Conservation (phyloP, 352 stramenopile genomes). For the Aphanomyces astaci region DNA sequence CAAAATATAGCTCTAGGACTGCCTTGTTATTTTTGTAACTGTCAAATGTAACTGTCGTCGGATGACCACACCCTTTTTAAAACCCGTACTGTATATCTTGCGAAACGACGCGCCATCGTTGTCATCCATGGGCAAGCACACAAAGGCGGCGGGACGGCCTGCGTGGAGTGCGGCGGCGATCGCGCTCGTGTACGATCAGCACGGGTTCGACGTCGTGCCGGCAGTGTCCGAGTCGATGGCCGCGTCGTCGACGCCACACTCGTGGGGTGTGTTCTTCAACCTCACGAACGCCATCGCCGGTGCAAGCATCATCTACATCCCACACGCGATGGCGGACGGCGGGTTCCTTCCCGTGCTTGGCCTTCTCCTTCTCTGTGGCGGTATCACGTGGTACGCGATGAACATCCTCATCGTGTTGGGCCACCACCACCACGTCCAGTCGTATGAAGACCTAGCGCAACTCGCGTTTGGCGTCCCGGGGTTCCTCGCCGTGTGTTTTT, state of each 20-base stretch:
- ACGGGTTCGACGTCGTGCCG: neutral
- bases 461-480: conserved; percentile 13
- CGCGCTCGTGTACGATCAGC: neutral
- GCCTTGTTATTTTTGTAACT: too few relatives aligned
- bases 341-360: conserved; percentile 42
- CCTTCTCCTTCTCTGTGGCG: conserved; percentile 40
- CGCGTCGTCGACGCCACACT: neutral
- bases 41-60: too few relatives aligned
- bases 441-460: conserved; percentile 14
- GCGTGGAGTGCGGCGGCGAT: neutral
- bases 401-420: conserved; percentile 29
- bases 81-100: neutral
- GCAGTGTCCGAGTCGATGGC: neutral
- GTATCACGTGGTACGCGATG: conserved; percentile 52
- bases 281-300: conserved; percentile 63
- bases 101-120: neutral
- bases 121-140: conserved; percentile 16
- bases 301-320: conserved; percentile 61
- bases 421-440: neutral
- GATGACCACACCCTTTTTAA: too few relatives aligned
- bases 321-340: conserved; percentile 54
- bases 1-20: neutral
- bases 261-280: conserved; percentile 41
- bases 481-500: conserved; percentile 14
- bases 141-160: neutral